Conservation (phyloP, 2,329 filamentous ascomycete species). For the Lachnellula subtilissima region DNA sequence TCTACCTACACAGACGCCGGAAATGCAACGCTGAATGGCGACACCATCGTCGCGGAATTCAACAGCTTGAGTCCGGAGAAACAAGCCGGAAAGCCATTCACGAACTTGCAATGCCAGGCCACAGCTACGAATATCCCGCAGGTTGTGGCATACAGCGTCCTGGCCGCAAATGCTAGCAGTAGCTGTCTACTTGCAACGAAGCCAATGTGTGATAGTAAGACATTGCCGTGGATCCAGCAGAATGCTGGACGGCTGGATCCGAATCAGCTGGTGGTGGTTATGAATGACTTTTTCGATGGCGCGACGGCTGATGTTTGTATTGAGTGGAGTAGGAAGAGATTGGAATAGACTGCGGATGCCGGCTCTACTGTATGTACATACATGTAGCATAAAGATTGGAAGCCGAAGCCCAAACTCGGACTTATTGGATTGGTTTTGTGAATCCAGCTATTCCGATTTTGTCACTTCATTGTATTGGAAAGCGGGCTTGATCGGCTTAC, state of each 20-base stretch:
- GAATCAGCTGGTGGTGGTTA: conserved; percentile 40
- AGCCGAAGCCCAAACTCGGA: too few relatives aligned
- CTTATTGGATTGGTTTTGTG: too few relatives aligned
- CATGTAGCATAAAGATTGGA: too few relatives aligned
- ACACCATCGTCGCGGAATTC: conserved; percentile 36
- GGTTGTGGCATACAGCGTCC: conserved; percentile 42
- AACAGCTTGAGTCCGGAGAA: conserved; percentile 31
- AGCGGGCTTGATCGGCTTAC: too few relatives aligned
- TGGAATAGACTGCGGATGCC: conserved; percentile 3
- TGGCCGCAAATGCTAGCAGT: conserved; percentile 40
- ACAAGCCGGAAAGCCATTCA: conserved; percentile 34
- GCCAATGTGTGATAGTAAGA: conserved; percentile 43
- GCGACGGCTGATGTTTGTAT: conserved; percentile 44
- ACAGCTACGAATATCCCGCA: conserved; percentile 46
- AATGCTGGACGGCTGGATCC: conserved; percentile 36
- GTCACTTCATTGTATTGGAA: too few relatives aligned
- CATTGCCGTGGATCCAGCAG: conserved; percentile 41
- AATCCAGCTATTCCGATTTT: too few relatives aligned
- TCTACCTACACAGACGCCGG: conserved; percentile 39
- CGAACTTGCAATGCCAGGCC: conserved; percentile 46
- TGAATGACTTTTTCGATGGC: conserved; percentile 50
- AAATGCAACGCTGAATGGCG: conserved; percentile 38
- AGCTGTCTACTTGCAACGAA: conserved; percentile 46
- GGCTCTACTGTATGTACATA: too few relatives aligned
- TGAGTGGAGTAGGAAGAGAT: conserved; percentile 24